These are phyloP conservation scores for Sphaerulina vaccinii DNA, from an alignment of 2,329 filamentous ascomycete genomes.

Conservation along the genomic window DNA sequence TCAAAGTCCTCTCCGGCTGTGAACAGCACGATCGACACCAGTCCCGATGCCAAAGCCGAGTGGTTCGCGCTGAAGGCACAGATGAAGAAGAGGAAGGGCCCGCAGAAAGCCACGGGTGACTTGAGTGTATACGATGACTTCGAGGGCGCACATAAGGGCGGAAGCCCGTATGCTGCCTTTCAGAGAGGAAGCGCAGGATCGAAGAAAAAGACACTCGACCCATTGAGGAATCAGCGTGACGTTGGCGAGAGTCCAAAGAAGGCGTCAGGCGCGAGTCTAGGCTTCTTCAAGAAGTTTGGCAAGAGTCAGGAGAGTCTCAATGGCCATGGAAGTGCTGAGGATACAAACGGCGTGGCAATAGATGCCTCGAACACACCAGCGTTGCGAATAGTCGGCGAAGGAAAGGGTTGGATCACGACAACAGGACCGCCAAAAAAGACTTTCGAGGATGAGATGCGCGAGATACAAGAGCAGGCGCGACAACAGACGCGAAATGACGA, in stretches of 20 bases:
- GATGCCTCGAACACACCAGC: not conserved
- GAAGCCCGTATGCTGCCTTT: not conserved
- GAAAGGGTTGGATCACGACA: slow-evolving; percentile 14
- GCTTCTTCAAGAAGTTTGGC: slow-evolving; percentile 35
- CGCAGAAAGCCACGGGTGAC: slow-evolving; percentile 18
- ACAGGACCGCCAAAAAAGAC: slow-evolving; percentile 31
- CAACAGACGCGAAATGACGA: slow-evolving; percentile 23
- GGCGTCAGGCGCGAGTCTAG: slow-evolving; percentile 13
- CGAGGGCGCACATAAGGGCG: slow-evolving; percentile 39
- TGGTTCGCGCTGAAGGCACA: slow-evolving; percentile 12
- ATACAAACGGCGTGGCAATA: not conserved
- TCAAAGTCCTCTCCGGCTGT: slow-evolving; percentile 17
- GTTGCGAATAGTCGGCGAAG: not conserved
- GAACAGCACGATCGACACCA: not conserved
- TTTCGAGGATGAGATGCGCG: slow-evolving; percentile 36
- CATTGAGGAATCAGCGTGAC: slow-evolving; percentile 21
- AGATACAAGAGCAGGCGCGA: slow-evolving; percentile 30
- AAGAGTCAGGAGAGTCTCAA: not conserved
- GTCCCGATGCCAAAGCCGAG: slow-evolving; percentile 2
- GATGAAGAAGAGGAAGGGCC: slow-evolving; percentile 4
- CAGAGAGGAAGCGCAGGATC: slow-evolving; percentile 1
- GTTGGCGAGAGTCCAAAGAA: slow-evolving; percentile 8
- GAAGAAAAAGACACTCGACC: slow-evolving; percentile 28
- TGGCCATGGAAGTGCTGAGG: not conserved
- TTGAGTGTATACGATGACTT: slow-evolving; percentile 46